Evolutionary conservation across 2,329 filamentous ascomycete species (phyloP), one percentile per base, ranked within the genome.

Genomic region (Curvularia spicifera): DNA sequence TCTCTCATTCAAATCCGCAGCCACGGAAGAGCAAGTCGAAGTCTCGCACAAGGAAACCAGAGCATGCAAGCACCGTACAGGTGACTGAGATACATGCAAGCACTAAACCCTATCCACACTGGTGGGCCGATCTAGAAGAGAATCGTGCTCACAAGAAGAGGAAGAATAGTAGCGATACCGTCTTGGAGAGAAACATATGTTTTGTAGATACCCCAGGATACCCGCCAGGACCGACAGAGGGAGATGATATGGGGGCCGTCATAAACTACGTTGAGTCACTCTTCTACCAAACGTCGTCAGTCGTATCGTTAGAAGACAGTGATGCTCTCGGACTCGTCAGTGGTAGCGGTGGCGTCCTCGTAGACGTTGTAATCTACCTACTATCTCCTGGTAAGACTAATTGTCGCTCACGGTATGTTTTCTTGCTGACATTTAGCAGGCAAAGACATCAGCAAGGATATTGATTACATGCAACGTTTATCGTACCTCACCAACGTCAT

Each of bases 111-210:
- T 96, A 94, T 75, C 93, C 94, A 0, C 82, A 88, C 56, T 98
- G 95, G 95, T 96, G 91, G 89, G 88, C 89, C 13, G 90, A 95
- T 70, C 77, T 91, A 48, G 89, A 93, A 54, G 87, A 89, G 60
- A 86, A 84, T 56, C 82, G 81, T 26, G 79, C 82, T 49, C 77
- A 85, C 61, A 81, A 85, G 46, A 84, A 87, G 70, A 84, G 80
- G 29, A 78, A 89, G 68, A 94, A 90, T 70, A 80, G 87, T 51
- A 87, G 88, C 7, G 93, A 95, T 63, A 85, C 87, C 22, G 85
- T 97, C 39, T 80, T 98, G 45, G 94, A 98, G 72, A 86, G 94
- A 29, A 99, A 99, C 71, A 79, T 99, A 5, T 97, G 92, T 76
- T 97, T 99, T 72, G 88, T 97, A 57, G 94, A 98, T 78, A 94